Evolutionary conservation across 306 rosid species (phyloP).

Genomic region (Trifolium fragiferum): DNA sequence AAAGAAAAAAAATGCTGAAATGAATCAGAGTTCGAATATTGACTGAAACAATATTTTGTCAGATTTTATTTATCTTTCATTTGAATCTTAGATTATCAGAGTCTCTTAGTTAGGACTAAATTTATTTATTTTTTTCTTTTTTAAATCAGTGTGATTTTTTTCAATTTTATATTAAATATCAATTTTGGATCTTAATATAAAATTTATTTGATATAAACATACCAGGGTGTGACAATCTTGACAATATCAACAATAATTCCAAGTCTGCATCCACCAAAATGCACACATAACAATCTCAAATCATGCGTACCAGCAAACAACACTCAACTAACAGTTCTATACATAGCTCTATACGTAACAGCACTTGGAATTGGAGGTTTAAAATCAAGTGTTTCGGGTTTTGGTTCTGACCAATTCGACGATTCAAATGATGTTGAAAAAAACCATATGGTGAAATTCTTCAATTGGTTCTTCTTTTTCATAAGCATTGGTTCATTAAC

Average conservation of each 20-base stretch:
- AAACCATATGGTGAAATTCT: conserved; percentile 62
- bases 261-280: conserved; percentile 77
- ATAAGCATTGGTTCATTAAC: conserved; percentile 80
- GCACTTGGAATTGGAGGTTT: conserved; percentile 89
- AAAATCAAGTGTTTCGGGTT: conserved; percentile 86
- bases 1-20: too few species aligned
- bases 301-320: conserved; percentile 57
- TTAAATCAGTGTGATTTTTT: not conserved
- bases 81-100: too few species aligned
- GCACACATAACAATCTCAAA: conserved; percentile 30
- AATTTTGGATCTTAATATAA: not conserved
- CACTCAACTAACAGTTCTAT: conserved; percentile 58
- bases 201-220: not conserved
- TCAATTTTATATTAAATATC: not conserved
- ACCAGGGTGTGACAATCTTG: conserved; percentile 77
- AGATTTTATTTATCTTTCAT: too few species aligned
- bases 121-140: too few species aligned
- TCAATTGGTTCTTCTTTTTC: conserved; percentile 92
- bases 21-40: too few species aligned
- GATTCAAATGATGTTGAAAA: conserved; percentile 61
- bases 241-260: conserved; percentile 85
- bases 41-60: too few species aligned
- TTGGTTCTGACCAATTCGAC: conserved; percentile 88
- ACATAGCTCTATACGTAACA: conserved; percentile 67
- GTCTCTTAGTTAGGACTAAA: too few species aligned